Base-by-base conservation (phyloP, 2,329 filamentous ascomycete genomes). In the Penicillium verrucosum region DNA sequence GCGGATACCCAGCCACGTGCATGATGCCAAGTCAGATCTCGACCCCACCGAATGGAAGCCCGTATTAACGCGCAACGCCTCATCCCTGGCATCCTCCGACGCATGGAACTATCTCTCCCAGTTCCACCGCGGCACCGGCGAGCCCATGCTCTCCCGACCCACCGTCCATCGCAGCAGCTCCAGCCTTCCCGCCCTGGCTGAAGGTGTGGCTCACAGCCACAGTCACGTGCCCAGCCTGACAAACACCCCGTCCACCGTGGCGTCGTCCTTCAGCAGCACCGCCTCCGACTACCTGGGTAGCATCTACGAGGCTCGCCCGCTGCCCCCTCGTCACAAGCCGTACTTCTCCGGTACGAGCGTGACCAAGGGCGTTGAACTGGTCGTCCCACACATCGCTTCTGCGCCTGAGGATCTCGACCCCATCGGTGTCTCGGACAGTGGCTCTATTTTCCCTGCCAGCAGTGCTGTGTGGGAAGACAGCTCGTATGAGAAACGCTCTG, bases 11-110 rank as follows among this genome's bases (percentile, higher is more conserved):
- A 53, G 64, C 56, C 67, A 73, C 56, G 46, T 68, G 43, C 72
- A 77, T 58, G 67, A 73, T 46, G 64, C 63, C 70, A 74, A 71
- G 51, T 67, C 75, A 62, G 77, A 79, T 78, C 74, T 77, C 59
- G 77, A 80, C 67, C 77, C 77, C 51, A 77, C 76, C 48, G 77
- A 80, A 70, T 80, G 78, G 78, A 79, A 80, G 70, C 77, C 77
- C 23, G 73, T 77, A 67, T 72, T 76, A 77, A 57, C 5, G 21
- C 42, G 51, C 40, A 48, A 47, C 41, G 56, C 52, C 46, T 59
- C 61, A 18, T 57, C 65, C 8, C 59, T 69, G 54, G 65, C 68
- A 8, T 66, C 68, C 25, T 77, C 72, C 50, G 77, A 78, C 36
- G 77, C 77, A 25, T 78, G 74, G 69, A 65, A 67, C 36, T 80